Conservation (phyloP, 352 stramenopile species). For the Pythium phragmiticola region DNA sequence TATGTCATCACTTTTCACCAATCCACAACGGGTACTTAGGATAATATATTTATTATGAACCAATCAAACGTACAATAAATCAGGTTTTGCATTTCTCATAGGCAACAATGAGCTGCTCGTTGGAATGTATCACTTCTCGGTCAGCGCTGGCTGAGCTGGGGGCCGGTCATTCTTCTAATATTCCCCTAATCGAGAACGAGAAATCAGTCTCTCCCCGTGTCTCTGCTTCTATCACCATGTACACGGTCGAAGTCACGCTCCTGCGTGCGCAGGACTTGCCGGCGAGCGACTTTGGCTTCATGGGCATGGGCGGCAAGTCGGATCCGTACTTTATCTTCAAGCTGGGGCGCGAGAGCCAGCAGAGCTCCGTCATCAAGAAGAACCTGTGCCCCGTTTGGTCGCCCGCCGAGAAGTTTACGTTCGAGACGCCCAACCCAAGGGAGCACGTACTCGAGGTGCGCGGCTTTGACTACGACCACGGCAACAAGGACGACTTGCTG, state of each 20-base stretch:
- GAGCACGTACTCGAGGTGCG: conserved; percentile 61
- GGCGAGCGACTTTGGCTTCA: conserved; percentile 57
- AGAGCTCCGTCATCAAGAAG: conserved; percentile 59
- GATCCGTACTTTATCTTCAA: conserved; percentile 85
- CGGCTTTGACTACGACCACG: conserved; percentile 69
- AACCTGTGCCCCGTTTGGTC: conserved; percentile 72
- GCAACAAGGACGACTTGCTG: conserved; percentile 80
- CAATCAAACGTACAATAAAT: conserved; percentile 7
- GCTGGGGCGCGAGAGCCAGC: conserved; percentile 56
- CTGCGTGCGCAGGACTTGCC: conserved; percentile 67
- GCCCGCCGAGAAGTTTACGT: conserved; percentile 61
- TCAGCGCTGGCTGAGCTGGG: no score
- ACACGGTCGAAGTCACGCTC: conserved; percentile 67
- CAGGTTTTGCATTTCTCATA: conserved; percentile 15
- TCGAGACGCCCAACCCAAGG: conserved; percentile 54
- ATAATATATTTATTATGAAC: neutral
- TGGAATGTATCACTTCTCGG: conserved; percentile 1
- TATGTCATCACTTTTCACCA: no score
- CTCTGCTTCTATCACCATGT: conserved; percentile 32
- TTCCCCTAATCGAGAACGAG: neutral
- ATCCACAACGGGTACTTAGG: neutral
- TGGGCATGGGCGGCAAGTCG: conserved; percentile 70
- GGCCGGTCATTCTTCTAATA: neutral
- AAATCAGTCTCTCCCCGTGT: neutral
- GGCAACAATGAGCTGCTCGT: conserved; percentile 4